Evolutionary conservation across 441 rosid species (phyloP).

Genomic region (Bocquillonia castaneifolia): DNA sequence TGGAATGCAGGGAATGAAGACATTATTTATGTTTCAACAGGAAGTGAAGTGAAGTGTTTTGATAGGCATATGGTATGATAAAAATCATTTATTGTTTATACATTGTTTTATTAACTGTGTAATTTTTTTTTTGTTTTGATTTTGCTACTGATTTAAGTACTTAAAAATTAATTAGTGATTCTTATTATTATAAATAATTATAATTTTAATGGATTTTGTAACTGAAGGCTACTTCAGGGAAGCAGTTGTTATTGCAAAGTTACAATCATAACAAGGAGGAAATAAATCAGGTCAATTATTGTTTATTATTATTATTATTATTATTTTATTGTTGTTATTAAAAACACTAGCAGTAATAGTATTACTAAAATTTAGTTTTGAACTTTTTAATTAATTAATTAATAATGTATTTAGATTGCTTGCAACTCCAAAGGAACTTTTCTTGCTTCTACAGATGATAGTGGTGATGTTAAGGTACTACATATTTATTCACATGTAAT

Average conservation of each 20-base stretch:
- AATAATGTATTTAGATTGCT: constrained; percentile 43
- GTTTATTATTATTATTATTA: not conserved
- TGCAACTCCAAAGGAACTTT: constrained; percentile 66
- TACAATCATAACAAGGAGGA: constrained; percentile 77
- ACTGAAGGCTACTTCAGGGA: constrained; percentile 43
- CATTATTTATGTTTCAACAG: constrained; percentile 55
- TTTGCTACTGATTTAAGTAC: too few species aligned
- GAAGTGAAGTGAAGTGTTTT: constrained; percentile 65
- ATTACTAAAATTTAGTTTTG: too few species aligned
- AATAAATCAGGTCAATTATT: constrained; percentile 64
- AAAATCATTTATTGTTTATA: constrained; percentile 15
- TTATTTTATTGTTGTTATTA: too few species aligned
- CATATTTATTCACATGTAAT: not conserved
- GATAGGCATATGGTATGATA: constrained; percentile 85
- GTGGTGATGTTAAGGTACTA: constrained; percentile 77
- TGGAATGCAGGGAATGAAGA: constrained; percentile 68
- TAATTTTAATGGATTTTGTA: not conserved
- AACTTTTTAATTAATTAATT: too few species aligned
- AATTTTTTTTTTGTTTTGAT: not conserved
- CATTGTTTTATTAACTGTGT: not conserved
- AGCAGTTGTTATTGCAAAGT: constrained; percentile 54
- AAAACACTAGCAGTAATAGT: too few species aligned
- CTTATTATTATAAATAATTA: too few species aligned
- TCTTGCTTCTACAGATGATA: constrained; percentile 79
- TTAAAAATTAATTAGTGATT: too few species aligned